Evolutionary conservation across 2,329 filamentous ascomycete species (phyloP), one percentile per base, ranked within the genome.

Genomic region (Cladophialophora bantiana): DNA sequence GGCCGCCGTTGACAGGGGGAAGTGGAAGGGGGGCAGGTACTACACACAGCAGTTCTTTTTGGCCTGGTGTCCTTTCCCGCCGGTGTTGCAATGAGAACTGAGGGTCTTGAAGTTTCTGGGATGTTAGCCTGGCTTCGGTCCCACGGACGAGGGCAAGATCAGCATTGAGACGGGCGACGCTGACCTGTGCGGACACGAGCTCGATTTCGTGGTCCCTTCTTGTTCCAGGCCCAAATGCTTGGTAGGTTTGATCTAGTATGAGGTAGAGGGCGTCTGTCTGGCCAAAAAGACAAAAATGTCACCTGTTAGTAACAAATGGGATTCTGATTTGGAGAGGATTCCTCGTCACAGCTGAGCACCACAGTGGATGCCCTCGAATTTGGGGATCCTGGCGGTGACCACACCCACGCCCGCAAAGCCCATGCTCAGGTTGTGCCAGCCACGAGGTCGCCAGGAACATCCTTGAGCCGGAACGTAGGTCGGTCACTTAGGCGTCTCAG

Each of bases 381-480:
- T 20, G 9, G 42, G n/a, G 42, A 12, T 48, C 15, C 6, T 7
- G 42, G 10, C 26, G 26, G 26, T 26, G 26, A 26, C 26, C 26
- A 26, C 26, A 26, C 26, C 26, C 26, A 26, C 26, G 26, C 6
- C n/a, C 6, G 13, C 42, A 9, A 9, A 4, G 45, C 45, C 45
- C 45, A 50, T 26, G n/a, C n/a, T 7, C 45, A 26, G 18, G 5
- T 2, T 9, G 12, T 9, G 10, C 45, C 45, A 50, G 45, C 45
- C 57, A 59, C 57, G 57, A 59, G 57, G 57, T 2, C 32, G 31
- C 42, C 38, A 59, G 57, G 57, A 26, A 10, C 26, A 34, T 40
- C 40, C 38, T 50, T 13, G n/a, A 42, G 34, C 50, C 57, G 26
- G 9, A 48, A 50, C 32, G 38, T 7, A 35, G 42, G 38, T 35